Conservation (phyloP, 1,284 basidiomycete species). For the Trichosporon ovoides region DNA sequence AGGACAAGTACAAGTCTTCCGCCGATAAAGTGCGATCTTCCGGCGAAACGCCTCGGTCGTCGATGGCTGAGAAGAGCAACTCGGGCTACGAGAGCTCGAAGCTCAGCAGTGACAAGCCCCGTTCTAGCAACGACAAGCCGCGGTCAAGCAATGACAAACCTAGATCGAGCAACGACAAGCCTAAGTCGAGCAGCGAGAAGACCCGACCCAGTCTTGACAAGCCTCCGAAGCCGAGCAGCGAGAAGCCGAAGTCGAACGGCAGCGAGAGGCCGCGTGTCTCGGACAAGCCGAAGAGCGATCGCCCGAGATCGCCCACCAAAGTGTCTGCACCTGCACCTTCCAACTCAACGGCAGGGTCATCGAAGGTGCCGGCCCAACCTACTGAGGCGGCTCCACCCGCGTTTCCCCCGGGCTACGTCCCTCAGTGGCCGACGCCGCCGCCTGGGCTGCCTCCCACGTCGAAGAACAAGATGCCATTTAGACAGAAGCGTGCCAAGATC, state of each 20-base stretch:
- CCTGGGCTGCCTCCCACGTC: conserved; percentile 28
- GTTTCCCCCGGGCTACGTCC: conserved; percentile 12
- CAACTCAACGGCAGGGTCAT: conserved; percentile 37
- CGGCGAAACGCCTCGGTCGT: not conserved
- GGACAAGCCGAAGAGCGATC: not conserved
- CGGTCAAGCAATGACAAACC: not conserved
- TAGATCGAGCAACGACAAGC: not conserved
- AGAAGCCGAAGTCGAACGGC: conserved; percentile 8
- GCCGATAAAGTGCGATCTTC: not conserved
- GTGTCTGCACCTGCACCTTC: conserved; percentile 6
- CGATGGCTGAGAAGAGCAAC: not conserved
- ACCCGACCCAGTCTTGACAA: not conserved
- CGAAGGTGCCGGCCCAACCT: conserved; percentile 28
- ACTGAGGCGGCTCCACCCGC: conserved; percentile 13
- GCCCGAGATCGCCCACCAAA: not conserved
- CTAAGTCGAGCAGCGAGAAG: not conserved
- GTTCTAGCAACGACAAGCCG: no score
- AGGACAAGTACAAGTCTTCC: no score
- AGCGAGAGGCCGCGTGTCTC: not conserved
- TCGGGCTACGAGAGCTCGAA: not conserved
- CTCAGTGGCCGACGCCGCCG: conserved; percentile 44
- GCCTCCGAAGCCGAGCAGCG: not conserved
- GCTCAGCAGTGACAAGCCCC: no score
- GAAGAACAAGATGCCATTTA: conserved; percentile 52
- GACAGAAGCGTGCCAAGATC: conserved; percentile 72